Evolutionary conservation across 768 basidiomycete species (phyloP).

Genomic region (Artomyces pyxidatus): DNA sequence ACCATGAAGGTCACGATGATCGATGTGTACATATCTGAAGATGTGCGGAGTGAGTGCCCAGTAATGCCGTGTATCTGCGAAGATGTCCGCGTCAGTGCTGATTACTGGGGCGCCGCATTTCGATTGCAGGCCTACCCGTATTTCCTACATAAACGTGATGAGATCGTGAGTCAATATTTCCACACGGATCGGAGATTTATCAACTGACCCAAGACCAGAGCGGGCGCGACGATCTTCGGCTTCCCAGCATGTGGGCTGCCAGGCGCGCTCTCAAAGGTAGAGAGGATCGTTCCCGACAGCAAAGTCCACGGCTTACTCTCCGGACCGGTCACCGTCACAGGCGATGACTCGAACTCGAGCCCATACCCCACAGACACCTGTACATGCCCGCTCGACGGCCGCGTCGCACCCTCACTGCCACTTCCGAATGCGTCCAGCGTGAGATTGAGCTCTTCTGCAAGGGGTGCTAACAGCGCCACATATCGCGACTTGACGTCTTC

Average conservation of each 20-base stretch:
- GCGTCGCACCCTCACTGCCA: no score
- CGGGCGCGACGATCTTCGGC: slow-evolving; percentile 29
- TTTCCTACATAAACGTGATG: no score
- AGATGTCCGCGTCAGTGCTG: no score
- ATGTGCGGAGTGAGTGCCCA: slow-evolving; percentile 40
- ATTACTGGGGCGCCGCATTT: no score
- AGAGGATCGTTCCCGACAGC: slow-evolving; percentile 35
- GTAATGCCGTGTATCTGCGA: slow-evolving; percentile 34
- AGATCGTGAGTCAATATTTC: no score
- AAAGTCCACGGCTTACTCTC: slow-evolving; percentile 30
- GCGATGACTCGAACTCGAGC: slow-evolving; percentile 29
- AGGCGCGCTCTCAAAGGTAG: slow-evolving; percentile 24
- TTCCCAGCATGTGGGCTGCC: slow-evolving; percentile 17
- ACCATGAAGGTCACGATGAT: slow-evolving; percentile 15
- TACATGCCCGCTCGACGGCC: slow-evolving; percentile 25
- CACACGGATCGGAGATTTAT: no score
- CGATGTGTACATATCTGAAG: slow-evolving; percentile 33
- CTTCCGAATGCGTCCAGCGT: slow-evolving; percentile 33
- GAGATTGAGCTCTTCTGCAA: slow-evolving; percentile 30
- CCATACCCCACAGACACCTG: slow-evolving; percentile 28
- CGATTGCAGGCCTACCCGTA: no score
- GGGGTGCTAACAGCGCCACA: slow-evolving; percentile 17
- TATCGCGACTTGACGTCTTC: slow-evolving; percentile 21
- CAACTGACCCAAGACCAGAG: slow-evolving; percentile 26
- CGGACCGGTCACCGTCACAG: slow-evolving; percentile 30